These are phyloP conservation scores for Vigna hirtella DNA, from an alignment of 306 rosid species.

Conservation along the genomic window DNA sequence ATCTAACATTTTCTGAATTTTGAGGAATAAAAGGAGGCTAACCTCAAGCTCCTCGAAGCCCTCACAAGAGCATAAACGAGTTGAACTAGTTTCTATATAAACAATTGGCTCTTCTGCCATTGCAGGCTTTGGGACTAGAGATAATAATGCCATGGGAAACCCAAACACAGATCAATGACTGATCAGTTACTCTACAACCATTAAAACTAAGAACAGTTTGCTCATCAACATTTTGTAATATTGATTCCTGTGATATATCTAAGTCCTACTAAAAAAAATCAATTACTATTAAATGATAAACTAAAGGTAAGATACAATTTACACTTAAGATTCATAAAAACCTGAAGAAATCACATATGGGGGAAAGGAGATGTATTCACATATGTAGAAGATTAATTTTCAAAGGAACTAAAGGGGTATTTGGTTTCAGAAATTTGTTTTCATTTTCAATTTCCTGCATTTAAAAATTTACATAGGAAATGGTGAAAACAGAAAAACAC, in stretches of 20 bases:
- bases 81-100: constrained; percentile 49
- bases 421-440: no score
- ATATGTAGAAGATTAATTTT: constrained; percentile 2
- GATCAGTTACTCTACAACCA: constrained; percentile 97
- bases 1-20: constrained; percentile 22
- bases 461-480: no score
- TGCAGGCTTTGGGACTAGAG: constrained; percentile 49
- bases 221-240: constrained; percentile 88
- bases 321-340: constrained; percentile 1
- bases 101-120: constrained; percentile 46
- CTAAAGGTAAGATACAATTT: constrained; percentile 24
- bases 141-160: constrained; percentile 5
- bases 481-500: no score
- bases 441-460: no score
- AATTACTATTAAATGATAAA: constrained; percentile 37
- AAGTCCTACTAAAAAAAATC: constrained; percentile 54
- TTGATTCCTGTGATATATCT: constrained; percentile 89
- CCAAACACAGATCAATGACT: constrained; percentile 43
- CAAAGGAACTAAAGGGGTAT: neutral
- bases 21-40: constrained; percentile 45
- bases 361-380: neutral
- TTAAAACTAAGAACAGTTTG: constrained; percentile 97
- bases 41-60: constrained; percentile 96
- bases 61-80: constrained; percentile 48
- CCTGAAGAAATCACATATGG: neutral